Base-by-base conservation (phyloP, 805 yeast genomes). In the Metschnikowia borealis region DNA sequence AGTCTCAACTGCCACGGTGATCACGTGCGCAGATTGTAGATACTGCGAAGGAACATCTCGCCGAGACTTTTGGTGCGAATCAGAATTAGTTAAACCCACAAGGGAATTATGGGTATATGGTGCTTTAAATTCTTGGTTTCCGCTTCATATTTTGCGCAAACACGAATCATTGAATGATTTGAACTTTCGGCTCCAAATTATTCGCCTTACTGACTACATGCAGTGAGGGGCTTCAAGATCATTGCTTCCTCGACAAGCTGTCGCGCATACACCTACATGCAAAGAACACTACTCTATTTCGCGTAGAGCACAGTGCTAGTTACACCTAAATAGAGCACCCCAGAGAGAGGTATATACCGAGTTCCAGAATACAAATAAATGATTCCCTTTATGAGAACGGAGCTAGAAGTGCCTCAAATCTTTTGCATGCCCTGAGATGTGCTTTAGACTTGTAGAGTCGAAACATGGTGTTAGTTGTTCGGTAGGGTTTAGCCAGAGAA, bases 211-310 rank as follows among this genome's bases (percentile, higher is more conserved):
- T 35, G 14, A 35, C 20, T 10, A 6, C 6, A 3, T 7, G n/a
- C 13, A 21, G 23, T 18, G 23, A 20, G 15, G 23, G 23, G 23
- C 39, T 18, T 15, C 39, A 10, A 38, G 17, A 21, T 17, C 14
- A 23, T 42, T 14, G 6, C 11, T n/a, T 15, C n/a, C 38, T 33
- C 45, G 45, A 31, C 31, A 20, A 42, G n/a, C 10, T n/a, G 34
- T 26, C 45, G 45, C 38, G 31, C 44, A 41, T 17, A 32, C 20
- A 18, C 20, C 20, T 15, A 15, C 37, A 42, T 42, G 45, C 45
- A 42, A 33, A 33, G 45, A 42, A 42, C 31, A 42, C 14, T 33
- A 5, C 23, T 20, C 23, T 13, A 15, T 14, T 5, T 29, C 29
- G 37, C 29, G 18, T n/a, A 18, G 6, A 32, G n/a, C 18, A 10